These are phyloP conservation scores for Mortierella claussenii DNA, from an alignment of 192 early-diverging fungal genomes.

Conservation along the genomic window DNA sequence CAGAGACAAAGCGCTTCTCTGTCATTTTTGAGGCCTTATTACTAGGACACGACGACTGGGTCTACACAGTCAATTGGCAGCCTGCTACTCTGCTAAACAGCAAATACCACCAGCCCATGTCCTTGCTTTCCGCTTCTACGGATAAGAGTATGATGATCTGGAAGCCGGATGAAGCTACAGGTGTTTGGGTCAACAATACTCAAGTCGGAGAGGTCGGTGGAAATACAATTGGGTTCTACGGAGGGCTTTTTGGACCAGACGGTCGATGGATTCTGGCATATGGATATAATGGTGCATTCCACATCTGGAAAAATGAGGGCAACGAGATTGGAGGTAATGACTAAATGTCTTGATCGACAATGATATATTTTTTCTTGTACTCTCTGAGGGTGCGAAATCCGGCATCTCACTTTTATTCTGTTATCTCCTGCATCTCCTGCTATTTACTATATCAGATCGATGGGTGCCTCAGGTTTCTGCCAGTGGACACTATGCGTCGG, in stretches of 20 bases:
- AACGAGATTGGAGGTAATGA: conserved; percentile 41
- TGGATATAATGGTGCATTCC: conserved; percentile 85
- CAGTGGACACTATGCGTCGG: conserved; percentile 85
- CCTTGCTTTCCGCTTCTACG: conserved; percentile 85
- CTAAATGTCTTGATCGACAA: too few relatives aligned
- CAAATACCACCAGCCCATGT: conserved; percentile 70
- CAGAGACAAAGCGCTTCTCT: conserved; percentile 53
- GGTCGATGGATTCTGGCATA: conserved; percentile 77
- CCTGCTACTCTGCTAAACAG: conserved; percentile 55
- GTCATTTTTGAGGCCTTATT: conserved; percentile 91
- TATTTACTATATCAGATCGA: background rate
- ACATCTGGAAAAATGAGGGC: conserved; percentile 76
- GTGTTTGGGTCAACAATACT: conserved; percentile 85
- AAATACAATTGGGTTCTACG: conserved; percentile 82
- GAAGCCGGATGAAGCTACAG: conserved; percentile 79
- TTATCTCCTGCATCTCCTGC: background rate
- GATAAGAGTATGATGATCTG: conserved; percentile 95
- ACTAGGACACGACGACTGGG: conserved; percentile 98
- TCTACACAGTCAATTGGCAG: conserved; percentile 86
- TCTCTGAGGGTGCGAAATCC: too few relatives aligned
- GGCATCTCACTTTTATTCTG: background rate
- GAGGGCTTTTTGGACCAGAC: conserved; percentile 74
- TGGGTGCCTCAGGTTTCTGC: conserved; percentile 82
- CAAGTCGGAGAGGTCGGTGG: conserved; percentile 94
- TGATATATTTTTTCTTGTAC: too few relatives aligned